Conservation (phyloP, 2,329 filamentous ascomycete genomes). For the Monosporascus cannonballus region DNA sequence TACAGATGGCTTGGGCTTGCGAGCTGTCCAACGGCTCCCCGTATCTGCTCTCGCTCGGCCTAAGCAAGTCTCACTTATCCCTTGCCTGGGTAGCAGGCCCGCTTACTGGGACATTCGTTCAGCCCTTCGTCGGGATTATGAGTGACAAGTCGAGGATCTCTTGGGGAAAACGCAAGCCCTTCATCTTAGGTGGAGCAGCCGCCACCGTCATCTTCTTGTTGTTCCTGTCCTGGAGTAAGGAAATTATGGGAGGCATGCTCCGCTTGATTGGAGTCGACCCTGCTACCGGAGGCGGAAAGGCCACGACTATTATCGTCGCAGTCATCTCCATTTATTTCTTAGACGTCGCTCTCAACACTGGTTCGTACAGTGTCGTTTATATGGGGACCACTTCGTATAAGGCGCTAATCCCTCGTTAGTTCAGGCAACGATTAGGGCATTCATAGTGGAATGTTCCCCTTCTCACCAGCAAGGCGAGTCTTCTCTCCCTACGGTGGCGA, state of each 20-base stretch:
- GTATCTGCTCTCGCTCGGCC: conserved; percentile 70
- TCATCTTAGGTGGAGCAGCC: conserved; percentile 65
- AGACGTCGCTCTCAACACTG: conserved; percentile 92
- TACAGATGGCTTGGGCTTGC: conserved; percentile 94
- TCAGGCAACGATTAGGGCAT: conserved; percentile 84
- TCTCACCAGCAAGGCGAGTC: conserved; percentile 70
- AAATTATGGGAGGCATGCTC: conserved; percentile 63
- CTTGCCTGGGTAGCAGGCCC: conserved; percentile 82
- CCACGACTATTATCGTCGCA: conserved; percentile 67
- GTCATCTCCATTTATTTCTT: conserved; percentile 84
- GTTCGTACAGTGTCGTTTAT: conserved; percentile 34
- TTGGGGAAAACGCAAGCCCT: conserved; percentile 77
- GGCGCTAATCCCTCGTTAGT: conserved; percentile 42
- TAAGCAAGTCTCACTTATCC: conserved; percentile 78
- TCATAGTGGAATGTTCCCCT: conserved; percentile 89
- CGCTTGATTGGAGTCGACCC: conserved; percentile 63
- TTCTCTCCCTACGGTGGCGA: background rate
- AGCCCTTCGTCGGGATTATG: conserved; percentile 76
- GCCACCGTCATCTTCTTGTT: conserved; percentile 64
- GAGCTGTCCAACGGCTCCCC: conserved; percentile 91
- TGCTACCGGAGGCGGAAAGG: conserved; percentile 59
- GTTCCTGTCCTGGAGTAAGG: conserved; percentile 66
- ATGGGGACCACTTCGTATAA: background rate
- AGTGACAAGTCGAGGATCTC: conserved; percentile 70
- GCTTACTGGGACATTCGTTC: conserved; percentile 70